Conservation (phyloP, 2,329 filamentous ascomycete genomes). For the Penicillium brasilianum region DNA sequence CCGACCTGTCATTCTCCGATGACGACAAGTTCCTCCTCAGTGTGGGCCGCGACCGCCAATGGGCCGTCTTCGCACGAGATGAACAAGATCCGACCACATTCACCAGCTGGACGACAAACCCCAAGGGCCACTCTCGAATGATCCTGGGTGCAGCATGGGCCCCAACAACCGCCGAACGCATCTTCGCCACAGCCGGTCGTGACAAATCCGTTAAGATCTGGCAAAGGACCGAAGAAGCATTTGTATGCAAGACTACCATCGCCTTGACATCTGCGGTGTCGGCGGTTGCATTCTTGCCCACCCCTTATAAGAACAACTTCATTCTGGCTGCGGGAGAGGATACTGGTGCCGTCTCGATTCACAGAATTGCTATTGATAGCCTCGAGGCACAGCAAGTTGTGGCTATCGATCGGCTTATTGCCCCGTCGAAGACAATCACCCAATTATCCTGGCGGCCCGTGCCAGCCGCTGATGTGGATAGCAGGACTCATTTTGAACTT, state of each 20-base stretch:
- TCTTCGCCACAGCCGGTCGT: constrained; percentile 86
- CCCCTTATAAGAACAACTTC: constrained; percentile 34
- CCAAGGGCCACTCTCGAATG: constrained; percentile 90
- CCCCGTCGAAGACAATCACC: constrained; percentile 67
- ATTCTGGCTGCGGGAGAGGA: constrained; percentile 56
- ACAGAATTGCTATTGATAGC: constrained; percentile 42
- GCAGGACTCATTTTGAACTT: constrained; percentile 37
- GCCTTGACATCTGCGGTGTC: constrained; percentile 67
- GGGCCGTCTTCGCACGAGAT: constrained; percentile 75
- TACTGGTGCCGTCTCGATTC: constrained; percentile 51
- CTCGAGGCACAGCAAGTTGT: constrained; percentile 37
- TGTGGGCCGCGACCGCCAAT: constrained; percentile 89
- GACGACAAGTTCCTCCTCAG: constrained; percentile 79
- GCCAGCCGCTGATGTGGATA: constrained; percentile 17
- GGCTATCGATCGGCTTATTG: constrained; percentile 47
- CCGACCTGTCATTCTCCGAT: constrained; percentile 76
- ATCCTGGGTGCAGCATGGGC: constrained; percentile 89
- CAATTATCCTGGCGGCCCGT: constrained; percentile 72
- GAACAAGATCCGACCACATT: constrained; percentile 55
- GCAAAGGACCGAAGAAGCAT: constrained; percentile 52
- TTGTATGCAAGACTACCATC: constrained; percentile 61
- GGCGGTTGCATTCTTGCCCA: constrained; percentile 68
- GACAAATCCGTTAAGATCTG: constrained; percentile 85
- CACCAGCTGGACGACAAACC: constrained; percentile 66
- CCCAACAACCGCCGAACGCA: constrained; percentile 50